Conservation (phyloP, 805 yeast genomes). For the Priceomyces medius region DNA sequence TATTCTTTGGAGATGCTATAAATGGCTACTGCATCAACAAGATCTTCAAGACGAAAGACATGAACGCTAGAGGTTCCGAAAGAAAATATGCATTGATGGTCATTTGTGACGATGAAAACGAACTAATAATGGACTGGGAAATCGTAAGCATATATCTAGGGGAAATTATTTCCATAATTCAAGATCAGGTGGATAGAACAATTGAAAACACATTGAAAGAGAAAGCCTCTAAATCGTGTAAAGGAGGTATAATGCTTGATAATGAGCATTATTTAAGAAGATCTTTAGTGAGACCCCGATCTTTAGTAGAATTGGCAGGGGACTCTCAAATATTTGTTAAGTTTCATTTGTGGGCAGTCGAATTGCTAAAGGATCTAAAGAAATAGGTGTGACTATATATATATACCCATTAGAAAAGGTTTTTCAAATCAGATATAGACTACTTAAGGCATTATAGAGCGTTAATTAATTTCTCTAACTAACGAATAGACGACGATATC, state of each 20-base stretch:
- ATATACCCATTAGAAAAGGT: no score
- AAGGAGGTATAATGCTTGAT: slow-evolving; percentile 15
- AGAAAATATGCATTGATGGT: slow-evolving; percentile 63
- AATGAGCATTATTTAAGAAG: slow-evolving; percentile 59
- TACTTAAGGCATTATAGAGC: no score
- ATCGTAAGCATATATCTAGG: slow-evolving; percentile 38
- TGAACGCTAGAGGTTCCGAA: slow-evolving; percentile 72
- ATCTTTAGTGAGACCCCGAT: slow-evolving; percentile 53
- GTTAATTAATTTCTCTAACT: no score
- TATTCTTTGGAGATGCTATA: slow-evolving; percentile 60
- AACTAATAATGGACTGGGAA: slow-evolving; percentile 55
- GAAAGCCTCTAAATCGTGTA: slow-evolving; percentile 24
- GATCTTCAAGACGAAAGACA: slow-evolving; percentile 61
- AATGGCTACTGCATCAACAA: slow-evolving; percentile 61
- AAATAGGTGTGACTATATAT: no score
- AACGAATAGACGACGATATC: no score
- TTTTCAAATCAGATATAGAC: no score
- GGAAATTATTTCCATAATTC: slow-evolving; percentile 32
- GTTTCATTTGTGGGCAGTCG: slow-evolving; percentile 64
- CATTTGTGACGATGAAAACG: slow-evolving; percentile 53
- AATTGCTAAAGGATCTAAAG: slow-evolving; percentile 37
- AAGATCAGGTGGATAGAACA: slow-evolving; percentile 15
- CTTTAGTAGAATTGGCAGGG: slow-evolving; percentile 52
- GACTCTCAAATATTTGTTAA: slow-evolving; percentile 55
- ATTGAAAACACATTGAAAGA: slow-evolving; percentile 15